A percentile compares a stretch with the other conserved stretches of the same genome.
These are phyloP conservation scores for Buxus sempervirens DNA, from an alignment of 164 flowering plant genomes.

Conservation along the genomic window DNA sequence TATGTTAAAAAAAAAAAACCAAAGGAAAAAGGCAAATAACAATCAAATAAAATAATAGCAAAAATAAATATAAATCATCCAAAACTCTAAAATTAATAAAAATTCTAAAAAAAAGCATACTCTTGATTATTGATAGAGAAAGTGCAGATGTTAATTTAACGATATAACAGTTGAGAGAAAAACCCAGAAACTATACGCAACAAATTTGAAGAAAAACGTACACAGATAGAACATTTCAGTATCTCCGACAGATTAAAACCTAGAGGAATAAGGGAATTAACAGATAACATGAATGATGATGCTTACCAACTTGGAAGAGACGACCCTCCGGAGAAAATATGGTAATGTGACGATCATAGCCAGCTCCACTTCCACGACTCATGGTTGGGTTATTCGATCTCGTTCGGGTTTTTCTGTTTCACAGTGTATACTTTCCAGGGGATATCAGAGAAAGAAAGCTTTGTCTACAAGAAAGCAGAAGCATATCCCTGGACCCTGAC, in stretches of 20 bases:
- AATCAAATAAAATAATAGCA: too few species aligned
- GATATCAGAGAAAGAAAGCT: neutral
- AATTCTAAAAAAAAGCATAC: too few species aligned
- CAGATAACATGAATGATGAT: neutral
- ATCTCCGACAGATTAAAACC: neutral
- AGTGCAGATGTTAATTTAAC: too few species aligned
- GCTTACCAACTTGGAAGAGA: constrained; percentile 85
- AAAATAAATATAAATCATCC: too few species aligned
- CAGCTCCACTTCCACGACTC: constrained; percentile 97
- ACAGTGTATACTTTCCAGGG: neutral
- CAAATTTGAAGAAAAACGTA: neutral
- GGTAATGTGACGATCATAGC: constrained; percentile 97
- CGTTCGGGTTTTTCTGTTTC: constrained; percentile 7
- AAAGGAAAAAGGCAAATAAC: too few species aligned
- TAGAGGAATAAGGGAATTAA: neutral
- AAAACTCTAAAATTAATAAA: too few species aligned
- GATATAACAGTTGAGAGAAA: too few species aligned
- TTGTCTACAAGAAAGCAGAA: neutral
- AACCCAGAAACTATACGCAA: neutral
- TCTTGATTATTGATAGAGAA: constrained; percentile 37
- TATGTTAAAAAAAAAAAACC: too few species aligned
- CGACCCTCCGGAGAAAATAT: constrained; percentile 99
- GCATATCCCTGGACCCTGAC: too few species aligned
- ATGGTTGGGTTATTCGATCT: constrained; percentile 21
- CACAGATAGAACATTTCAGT: neutral